phyloP scores from a whole-genome alignment of 306 rosid genomes.

The Malus sylvestris region DNA sequence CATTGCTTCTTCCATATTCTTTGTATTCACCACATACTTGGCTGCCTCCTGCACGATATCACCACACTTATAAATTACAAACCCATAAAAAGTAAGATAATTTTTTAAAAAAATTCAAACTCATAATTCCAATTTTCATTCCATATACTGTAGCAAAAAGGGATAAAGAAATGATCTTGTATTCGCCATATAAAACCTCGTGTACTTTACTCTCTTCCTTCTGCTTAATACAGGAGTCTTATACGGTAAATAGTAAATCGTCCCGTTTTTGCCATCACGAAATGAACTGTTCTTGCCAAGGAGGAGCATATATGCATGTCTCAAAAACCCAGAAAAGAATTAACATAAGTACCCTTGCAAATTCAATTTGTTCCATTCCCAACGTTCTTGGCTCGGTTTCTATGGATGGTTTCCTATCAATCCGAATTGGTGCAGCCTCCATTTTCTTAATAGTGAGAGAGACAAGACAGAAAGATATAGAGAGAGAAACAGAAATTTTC shows the following conservation, averaged over 20 bases:
- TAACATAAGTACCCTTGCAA: slow-evolving; percentile 37
- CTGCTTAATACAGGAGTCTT: neutral
- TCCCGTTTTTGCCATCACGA: neutral
- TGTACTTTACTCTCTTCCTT: neutral
- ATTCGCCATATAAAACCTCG: neutral
- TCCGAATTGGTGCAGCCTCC: neutral
- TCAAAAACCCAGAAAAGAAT: neutral
- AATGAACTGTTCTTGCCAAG: neutral
- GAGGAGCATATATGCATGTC: neutral
- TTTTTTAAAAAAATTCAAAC: neutral
- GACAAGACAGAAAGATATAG: neutral
- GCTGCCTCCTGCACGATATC: slow-evolving; percentile 42
- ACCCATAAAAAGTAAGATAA: neutral
- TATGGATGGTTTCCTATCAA: slow-evolving; percentile 51
- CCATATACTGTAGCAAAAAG: neutral
- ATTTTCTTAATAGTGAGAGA: neutral
- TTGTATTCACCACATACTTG: slow-evolving; percentile 37
- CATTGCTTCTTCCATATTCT: slow-evolving; percentile 50
- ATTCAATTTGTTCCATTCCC: slow-evolving; percentile 33
- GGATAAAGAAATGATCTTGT: neutral
- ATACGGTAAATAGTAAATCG: too few species aligned
- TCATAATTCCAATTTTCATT: neutral
- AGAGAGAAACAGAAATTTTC: neutral
- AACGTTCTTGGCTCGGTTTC: slow-evolving; percentile 74
- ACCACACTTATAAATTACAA: neutral